Conservation (phyloP, 1,284 basidiomycete species). For the Puccinia horiana region DNA sequence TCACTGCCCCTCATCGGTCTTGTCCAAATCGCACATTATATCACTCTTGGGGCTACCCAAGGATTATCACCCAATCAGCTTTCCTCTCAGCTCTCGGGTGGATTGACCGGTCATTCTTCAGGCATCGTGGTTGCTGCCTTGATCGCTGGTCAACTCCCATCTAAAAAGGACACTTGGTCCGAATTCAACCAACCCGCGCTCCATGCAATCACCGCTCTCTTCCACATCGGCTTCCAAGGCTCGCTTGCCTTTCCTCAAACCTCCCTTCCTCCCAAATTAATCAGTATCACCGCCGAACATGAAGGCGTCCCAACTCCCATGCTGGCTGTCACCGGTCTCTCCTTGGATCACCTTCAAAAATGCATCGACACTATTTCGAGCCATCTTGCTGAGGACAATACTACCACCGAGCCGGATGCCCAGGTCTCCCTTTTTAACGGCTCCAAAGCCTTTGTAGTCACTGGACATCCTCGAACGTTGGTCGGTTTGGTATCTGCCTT, state of each 20-base stretch:
- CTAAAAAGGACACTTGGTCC: constrained; percentile 16
- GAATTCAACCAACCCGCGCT: constrained; percentile 8
- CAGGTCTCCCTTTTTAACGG: constrained; percentile 86
- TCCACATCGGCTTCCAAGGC: constrained; percentile 40
- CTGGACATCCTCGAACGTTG: constrained; percentile 85
- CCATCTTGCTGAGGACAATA: constrained; percentile 58
- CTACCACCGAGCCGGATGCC: constrained; percentile 67
- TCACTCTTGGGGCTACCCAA: constrained; percentile 73
- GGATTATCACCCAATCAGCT: constrained; percentile 63
- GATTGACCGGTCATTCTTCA: constrained; percentile 94
- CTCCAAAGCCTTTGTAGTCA: constrained; percentile 85
- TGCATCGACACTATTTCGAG: constrained; percentile 63
- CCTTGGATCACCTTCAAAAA: constrained; percentile 59
- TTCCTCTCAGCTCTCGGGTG: constrained; percentile 57
- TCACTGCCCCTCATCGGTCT: constrained; percentile 94
- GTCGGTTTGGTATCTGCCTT: constrained; percentile 89
- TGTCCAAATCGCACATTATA: constrained; percentile 90
- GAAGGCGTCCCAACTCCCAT: constrained; percentile 92
- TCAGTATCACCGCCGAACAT: constrained; percentile 83
- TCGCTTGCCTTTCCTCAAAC: constrained; percentile 78
- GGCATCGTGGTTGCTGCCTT: constrained; percentile 90
- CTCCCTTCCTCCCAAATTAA: constrained; percentile 81
- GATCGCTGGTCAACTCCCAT: constrained; percentile 63
- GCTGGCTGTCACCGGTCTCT: constrained; percentile 83
- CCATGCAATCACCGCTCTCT: constrained; percentile 23